These are phyloP conservation scores for Aspergillus sclerotiicarbonarius DNA, from an alignment of 495 filamentous ascomycete genomes.

Conservation along the genomic window DNA sequence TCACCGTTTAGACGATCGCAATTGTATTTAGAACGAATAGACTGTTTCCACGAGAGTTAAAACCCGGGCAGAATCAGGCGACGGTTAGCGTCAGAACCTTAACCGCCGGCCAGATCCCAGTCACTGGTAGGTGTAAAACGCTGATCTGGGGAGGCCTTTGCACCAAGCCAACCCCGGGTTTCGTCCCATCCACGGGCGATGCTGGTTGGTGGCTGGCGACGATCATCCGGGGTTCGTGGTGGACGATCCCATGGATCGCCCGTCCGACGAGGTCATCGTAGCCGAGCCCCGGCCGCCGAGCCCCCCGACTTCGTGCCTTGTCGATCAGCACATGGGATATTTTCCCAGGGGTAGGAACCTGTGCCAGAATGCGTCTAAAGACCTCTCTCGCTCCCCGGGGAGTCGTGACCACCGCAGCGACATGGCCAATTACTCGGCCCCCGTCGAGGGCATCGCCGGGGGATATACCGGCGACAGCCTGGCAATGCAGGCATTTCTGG, in stretches of 20 bases:
- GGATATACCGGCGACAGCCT: constrained; percentile 26
- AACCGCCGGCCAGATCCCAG: background rate
- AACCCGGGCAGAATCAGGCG: background rate
- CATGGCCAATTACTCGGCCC: constrained; percentile 19
- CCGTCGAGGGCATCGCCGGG: constrained; percentile 24
- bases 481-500: constrained; percentile 28
- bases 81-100: background rate
- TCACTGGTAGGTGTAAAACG: background rate
- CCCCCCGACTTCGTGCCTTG: background rate
- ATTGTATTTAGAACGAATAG: too few relatives aligned
- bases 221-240: background rate
- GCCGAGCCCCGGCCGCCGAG: background rate
- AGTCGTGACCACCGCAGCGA: background rate
- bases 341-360: background rate
- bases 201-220: background rate
- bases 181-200: background rate
- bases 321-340: background rate
- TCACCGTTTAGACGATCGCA: constrained; percentile 21
- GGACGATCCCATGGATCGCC: background rate
- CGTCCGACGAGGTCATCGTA: background rate
- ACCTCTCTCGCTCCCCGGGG: background rate
- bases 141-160: background rate
- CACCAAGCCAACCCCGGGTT: background rate
- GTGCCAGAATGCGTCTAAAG: background rate
- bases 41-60: too few relatives aligned